Evolutionary conservation across 2,329 filamentous ascomycete species (phyloP), one percentile per base, ranked within the genome.

Genomic region (Cladophialophora yegresii): DNA sequence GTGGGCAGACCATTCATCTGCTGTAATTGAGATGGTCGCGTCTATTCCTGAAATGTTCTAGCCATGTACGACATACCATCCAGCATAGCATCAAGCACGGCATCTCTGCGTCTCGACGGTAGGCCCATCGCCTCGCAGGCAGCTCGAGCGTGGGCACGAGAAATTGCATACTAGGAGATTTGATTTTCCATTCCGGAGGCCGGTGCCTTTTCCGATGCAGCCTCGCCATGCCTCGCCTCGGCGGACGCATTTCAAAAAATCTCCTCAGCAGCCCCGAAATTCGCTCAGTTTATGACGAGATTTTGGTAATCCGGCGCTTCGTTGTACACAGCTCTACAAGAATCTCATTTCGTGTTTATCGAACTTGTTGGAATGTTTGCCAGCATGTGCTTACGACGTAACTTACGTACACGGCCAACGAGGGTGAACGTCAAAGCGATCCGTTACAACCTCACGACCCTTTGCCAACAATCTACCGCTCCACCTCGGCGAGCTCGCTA

Each of bases 391-490:
- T 43, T 20, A 16, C 16, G 5, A 16, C n/a, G n/a, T n/a, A n/a
- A n/a, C n/a, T n/a, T n/a, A n/a, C n/a, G n/a, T n/a, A n/a, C n/a
- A n/a, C n/a, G n/a, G 16, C 16, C 36, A 16, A 26, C 47, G 6
- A 28, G 10, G 4, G 26, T 51, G 20, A 51, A 5, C 26, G 20
- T 5, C 20, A 4, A 6, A 8, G 16, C 26, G 43, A 58, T 47
- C 40, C 3, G 43, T 50, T 58, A 43, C 43, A 50, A 58, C 55
- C 23, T 50, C 43, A n/a, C 43, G 55, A 36, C 55, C 43, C 47
- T 58, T 45, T 16, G 23, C 4, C n/a, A 22, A 49, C 26, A 26
- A 50, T 50, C 28, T 7, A 3, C 55, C 22, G 43, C 55, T 58
- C 55, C 55, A 50, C 40, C 45, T 50, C 13, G 20, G 23, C n/a